These are phyloP conservation scores for Paramecium octaurelia DNA, from an alignment of 73 alveolate genomes.

Conservation along the genomic window DNA sequence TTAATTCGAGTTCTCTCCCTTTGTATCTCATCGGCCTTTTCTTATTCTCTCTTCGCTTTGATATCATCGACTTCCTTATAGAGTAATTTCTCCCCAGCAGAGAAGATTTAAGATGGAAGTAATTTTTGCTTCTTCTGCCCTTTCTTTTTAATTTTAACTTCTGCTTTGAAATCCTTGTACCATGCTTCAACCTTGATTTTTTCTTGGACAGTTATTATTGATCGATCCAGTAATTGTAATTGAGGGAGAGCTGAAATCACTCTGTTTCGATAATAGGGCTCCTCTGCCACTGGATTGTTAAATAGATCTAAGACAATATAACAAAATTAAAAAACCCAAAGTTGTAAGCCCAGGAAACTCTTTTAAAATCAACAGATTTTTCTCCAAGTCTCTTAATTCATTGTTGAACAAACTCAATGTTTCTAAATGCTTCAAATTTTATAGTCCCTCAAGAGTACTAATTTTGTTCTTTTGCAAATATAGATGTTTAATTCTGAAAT, in stretches of 20 bases:
- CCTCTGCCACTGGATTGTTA: conserved; percentile 97
- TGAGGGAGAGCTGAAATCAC: conserved; percentile 87
- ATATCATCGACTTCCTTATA: conserved; percentile 81
- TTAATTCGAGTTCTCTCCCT: conserved; percentile 68
- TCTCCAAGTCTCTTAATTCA: conserved; percentile 89
- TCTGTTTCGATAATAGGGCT: conserved; percentile 93
- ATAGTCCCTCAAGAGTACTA: conserved; percentile 81
- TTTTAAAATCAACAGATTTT: conserved; percentile 70
- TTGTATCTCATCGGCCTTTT: conserved; percentile 31
- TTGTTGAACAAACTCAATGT: conserved; percentile 82
- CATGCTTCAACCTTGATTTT: conserved; percentile 83
- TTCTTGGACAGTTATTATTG: conserved; percentile 86
- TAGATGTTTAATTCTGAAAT: conserved; percentile 91
- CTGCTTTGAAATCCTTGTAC: conserved; percentile 66
- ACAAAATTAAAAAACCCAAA: conserved; percentile 52
- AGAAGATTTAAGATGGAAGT: conserved; percentile 73
- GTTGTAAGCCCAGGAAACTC: conserved; percentile 82
- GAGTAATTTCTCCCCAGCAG: conserved; percentile 88
- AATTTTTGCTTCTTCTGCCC: conserved; percentile 58
- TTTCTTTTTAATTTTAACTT: conserved; percentile 67
- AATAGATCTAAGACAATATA: conserved; percentile 70
- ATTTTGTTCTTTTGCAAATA: conserved; percentile 81
- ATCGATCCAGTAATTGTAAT: conserved; percentile 89
- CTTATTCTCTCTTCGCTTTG: conserved; percentile 55
- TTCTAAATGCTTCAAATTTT: conserved; percentile 88